A percentile compares a stretch with the other conserved stretches of the same genome.
phyloP scores from a whole-genome alignment of 1,284 basidiomycete species.

The Pseudozyma hubeiensis region DNA sequence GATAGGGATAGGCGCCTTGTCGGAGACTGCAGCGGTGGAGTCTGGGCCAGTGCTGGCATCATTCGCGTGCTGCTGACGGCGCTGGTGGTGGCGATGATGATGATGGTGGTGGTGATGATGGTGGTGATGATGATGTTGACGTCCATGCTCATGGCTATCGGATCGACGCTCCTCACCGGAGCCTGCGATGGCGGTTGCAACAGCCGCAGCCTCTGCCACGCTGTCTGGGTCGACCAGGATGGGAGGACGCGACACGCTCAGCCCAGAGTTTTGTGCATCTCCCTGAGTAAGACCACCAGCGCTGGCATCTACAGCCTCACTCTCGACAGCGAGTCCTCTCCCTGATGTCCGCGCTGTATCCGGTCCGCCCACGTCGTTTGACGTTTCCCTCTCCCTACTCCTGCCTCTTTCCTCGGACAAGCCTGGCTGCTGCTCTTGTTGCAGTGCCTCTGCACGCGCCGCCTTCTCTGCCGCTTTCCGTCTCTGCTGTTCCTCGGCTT shows the following conservation, averaged over 20 bases:
- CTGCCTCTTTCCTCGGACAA: conserved; percentile 28
- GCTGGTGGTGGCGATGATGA: conserved; percentile 24
- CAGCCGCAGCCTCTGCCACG: conserved; percentile 23
- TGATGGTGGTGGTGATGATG: conserved; percentile 25
- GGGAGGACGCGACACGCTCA: conserved; percentile 23
- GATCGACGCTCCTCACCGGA: conserved; percentile 4
- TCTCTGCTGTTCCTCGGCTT: conserved; percentile 29
- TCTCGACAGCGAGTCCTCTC: too few species aligned
- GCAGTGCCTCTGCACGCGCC: conserved; percentile 3
- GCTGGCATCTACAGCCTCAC: not conserved
- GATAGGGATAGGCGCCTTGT: conserved; percentile 19
- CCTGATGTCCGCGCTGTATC: not conserved
- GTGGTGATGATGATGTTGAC: conserved; percentile 30
- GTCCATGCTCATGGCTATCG: not conserved
- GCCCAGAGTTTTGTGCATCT: conserved; percentile 9
- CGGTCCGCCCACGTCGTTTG: not conserved
- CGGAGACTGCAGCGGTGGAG: not conserved
- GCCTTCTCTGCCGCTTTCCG: conserved; percentile 19
- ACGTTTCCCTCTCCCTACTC: conserved; percentile 37
- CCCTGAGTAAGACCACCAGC: not conserved
- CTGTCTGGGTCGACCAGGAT: conserved; percentile 26
- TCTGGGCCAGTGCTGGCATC: conserved; percentile 1
- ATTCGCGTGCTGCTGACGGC: conserved; percentile 20
- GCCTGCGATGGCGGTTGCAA: conserved; percentile 23
- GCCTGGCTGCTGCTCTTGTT: not conserved